Base-by-base conservation (phyloP, 306 rosid species). In the Mimosa pudica region DNA sequence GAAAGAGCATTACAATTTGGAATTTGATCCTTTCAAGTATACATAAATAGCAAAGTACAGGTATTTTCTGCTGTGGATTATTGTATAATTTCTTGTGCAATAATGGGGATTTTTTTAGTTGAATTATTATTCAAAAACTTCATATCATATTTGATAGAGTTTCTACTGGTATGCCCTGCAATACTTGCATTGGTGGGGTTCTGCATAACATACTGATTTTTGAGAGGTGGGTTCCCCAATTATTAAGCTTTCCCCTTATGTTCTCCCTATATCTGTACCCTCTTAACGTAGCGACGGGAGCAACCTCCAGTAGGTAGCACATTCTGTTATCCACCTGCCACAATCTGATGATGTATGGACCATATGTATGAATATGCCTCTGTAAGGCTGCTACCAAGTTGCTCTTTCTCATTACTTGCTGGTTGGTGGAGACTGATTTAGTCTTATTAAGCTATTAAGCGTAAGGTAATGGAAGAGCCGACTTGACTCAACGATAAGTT, bases 31-130 rank as follows among this genome's bases (percentile, higher is more conserved):
- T 83, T 75, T 87, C 73, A 79, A 86, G 64, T 80, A 88, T 87
- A 90, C 91, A 88, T 74, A 79, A 85, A 88, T 83, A 89, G 85
- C 79, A 84, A 86, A 76, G 62, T 88, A 84, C 85, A 90, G 88
- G 76, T 81, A 82, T 85, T 63, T 80, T 63, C 69, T 88, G 77
- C 77, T 88, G 85, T 92, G 87, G 79, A 87, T 81, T 88, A 79
- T 82, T 87, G 82, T 87, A 84, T 81, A 83, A 80, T 83, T 77
- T 84, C 79, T 72, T 83, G 75, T 92, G 86, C 85, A 92, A 88
- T 89, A 94, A 92, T 84, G 71, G 82, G 81, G 77, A 73, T 20
- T 42, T 63, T 30, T 51, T 3, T 57, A 13, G 10, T 76, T 78
- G 73, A 85, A 63, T 64, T 64, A 35, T 82, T 58, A 44, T 67